Evolutionary conservation across 805 yeast genomes (phyloP), one percentile per base, ranked within the genome.

Genomic region (Nakazawaea siamensis): DNA sequence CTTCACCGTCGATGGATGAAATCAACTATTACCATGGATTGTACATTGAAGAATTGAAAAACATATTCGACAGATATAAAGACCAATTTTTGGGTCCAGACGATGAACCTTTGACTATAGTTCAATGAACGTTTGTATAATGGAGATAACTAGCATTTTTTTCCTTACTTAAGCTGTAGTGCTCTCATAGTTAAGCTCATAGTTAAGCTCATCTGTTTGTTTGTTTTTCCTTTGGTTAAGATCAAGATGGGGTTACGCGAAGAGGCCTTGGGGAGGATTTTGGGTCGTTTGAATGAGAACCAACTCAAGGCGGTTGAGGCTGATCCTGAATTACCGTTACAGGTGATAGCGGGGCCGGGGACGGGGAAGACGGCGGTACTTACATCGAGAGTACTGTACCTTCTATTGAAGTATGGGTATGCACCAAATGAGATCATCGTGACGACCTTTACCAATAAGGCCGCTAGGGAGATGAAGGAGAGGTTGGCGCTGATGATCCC

Each of bases 401-500:
- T 88, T 19, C 45, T 88, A 6, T 40, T 71, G 3, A 53, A 67
- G 7, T 63, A 70, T 24, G 55, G 65, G 2, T 54, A 83, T 1
- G 60, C 64, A 1, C 88, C 97, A 0, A 61, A 65, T 23, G 58
- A 69, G 31, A 68, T 92, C 14, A 70, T 90, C 1, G 92, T 88
- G 15, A 85, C 96, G 5, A 88, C 97, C 0, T 90, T 90, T 60
- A 90, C 97, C 10, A 83, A 84, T 47, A 84, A 82, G 47, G 97
- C 98, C 0, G 94, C 97, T 2, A 70, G 65, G 34, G 97, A 90
- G 57, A 79, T 90, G 83, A 57, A 62, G 10, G 80, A 73, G 21
- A 63, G 97, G 27, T 55, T 90, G 14, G 37, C 34, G 0, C 29
- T 17, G 4, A 24, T 70, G 33, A 46, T 76, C 6, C 43, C 17